Evolutionary conservation across 1,139 yeast species (phyloP), one percentile per base, ranked within the genome.

Genomic region (Yamadazyma diospyri): DNA sequence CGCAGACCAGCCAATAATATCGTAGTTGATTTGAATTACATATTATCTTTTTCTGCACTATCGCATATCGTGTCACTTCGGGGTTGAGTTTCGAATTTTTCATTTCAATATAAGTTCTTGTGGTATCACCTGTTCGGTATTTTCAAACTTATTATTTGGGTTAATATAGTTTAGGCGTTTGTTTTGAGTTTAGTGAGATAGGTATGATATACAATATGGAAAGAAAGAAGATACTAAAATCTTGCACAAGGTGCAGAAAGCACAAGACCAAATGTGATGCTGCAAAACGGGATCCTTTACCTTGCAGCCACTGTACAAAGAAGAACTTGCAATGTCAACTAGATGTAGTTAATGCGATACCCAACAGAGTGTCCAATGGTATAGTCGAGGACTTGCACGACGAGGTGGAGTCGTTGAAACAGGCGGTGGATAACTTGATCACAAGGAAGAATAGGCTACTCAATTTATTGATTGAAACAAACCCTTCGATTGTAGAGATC

Each of bases 261-360:
- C 81, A 78, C 45, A 80, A 80, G 52, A 78, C 80, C 16, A 75
- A 70, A 44, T 80, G 86, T 54, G 81, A 79, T 48, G 81, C 81
- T 9, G 46, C 55, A 6, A 46, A 50, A 14, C 69, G 75, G 16
- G 56, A 64, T 27, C 85, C 86, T 2, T 48, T 55, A 18, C 74
- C 83, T 0, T 80, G 87, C 48, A 53, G 80, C 4, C 69, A 74
- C 18, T 80, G 87, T 51, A 43, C 61, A 10, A 75, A 72, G 49
- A 67, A 69, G 38, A 72, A 72, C 16, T 47, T 70, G 12, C 54
- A 58, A 26, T 80, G 87, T 47, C 67, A 69, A 27, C 59, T 78
- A 33, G 85, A 75, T 40, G 43, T 59, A 15, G 55, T 62, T 12
- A 48, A 56, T 15, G 47, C 50, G 27, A 46, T 52, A 14, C 52